These are phyloP conservation scores for Penicillium hordei DNA, from an alignment of 2,329 filamentous ascomycete species.

Conservation along the genomic window DNA sequence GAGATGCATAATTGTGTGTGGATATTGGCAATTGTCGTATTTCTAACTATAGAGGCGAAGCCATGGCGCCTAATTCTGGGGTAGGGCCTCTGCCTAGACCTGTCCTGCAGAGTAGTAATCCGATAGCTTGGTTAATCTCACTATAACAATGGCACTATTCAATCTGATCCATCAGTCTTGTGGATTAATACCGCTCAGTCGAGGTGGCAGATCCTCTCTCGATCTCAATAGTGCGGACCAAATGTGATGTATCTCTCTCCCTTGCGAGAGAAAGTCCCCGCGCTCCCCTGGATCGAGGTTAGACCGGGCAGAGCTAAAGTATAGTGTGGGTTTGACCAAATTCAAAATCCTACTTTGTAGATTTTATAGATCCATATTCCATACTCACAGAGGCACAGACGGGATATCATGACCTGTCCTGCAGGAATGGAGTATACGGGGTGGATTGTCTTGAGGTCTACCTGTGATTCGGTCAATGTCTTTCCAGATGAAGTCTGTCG, in stretches of 20 bases:
- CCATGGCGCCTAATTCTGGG: conserved; percentile 1
- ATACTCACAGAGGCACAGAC: background rate
- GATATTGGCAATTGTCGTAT: conserved; percentile 1
- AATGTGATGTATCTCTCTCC: conserved; percentile 23
- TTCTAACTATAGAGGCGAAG: background rate
- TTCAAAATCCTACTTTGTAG: background rate
- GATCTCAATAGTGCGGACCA: conserved; percentile 11
- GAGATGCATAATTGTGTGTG: conserved; percentile 1
- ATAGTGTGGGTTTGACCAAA: background rate
- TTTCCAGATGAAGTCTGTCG: background rate
- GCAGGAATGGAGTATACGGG: background rate
- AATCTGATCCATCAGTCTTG: conserved; percentile 21
- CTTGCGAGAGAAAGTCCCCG: conserved; percentile 5
- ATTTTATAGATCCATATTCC: conserved; percentile 4
- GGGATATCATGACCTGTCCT: background rate
- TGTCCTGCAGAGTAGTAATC: conserved; percentile 1
- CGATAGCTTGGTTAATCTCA: conserved; percentile 14
- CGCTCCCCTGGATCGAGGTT: background rate
- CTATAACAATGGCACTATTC: conserved; percentile 21
- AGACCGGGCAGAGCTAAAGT: background rate
- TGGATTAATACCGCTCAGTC: background rate
- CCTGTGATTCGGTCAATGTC: background rate
- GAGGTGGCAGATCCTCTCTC: conserved; percentile 8
- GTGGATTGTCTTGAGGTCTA: background rate
- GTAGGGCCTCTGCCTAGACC: conserved; percentile 3